Evolutionary conservation across 2,329 filamentous ascomycete genomes (phyloP), one percentile per base, ranked within the genome.

Genomic region (Diplodia intermedia): DNA sequence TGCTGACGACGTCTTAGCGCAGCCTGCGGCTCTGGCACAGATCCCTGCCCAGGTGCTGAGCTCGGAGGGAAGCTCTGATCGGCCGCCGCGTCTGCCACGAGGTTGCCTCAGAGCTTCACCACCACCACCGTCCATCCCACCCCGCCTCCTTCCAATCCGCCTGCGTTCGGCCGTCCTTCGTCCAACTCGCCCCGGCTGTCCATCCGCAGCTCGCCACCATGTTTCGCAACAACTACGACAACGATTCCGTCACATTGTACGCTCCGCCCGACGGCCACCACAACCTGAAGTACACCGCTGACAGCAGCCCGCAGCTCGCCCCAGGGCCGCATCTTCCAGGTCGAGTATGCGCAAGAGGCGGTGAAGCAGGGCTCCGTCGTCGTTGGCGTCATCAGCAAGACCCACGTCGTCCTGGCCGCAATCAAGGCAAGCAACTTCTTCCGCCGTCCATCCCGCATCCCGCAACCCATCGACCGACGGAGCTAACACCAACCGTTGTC

Each of bases 151-250:
- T 26, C 56, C 57, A 49, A 50, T 65, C 53, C 50, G 31, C 56
- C 60, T 49, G 47, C 61, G 49, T 55, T 52, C 26, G 57, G 43
- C 57, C n/a, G 18, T 26, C 31, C 33, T 18, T 29, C 36, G 12
- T 18, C 56, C 15, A 23, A 23, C 40, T 57, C 47, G 36, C 11
- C 38, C 68, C 61, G 67, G 47, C 49, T 65, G 47, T 60, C 68
- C 23, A 26, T 31, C 38, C 29, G 53, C 70, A 62, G 66, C 52
- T 70, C 69, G 71, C 72, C 86, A 89, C 78, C 78, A 98, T 99
- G 95, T 99, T 99, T 85, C 89, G 95, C 84, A 99, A 99, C 87
- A 98, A 98, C 84, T 99, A 99, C 87, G 95, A 99, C 86, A 99
- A 99, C 89, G 95, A 99, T 83, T 97, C 94, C 71, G 94, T 98